Evolutionary conservation across 176 grass and related monocot genomes (phyloP).

Genomic region (Rhynchospora pubera): DNA sequence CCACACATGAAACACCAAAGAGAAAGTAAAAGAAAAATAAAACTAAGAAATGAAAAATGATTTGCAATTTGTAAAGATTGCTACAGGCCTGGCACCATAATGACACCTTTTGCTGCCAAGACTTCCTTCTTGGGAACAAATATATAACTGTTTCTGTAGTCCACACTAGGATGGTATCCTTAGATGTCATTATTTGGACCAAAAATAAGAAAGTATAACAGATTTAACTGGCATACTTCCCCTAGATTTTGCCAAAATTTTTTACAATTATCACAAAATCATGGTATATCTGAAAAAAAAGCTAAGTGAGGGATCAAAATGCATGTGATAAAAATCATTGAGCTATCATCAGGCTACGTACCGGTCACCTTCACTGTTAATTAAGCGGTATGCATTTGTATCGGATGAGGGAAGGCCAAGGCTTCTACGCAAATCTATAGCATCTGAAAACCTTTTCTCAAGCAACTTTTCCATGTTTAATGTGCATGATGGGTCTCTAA

Average conservation of each 20-base stretch:
- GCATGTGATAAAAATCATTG: background rate
- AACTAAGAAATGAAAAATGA: background rate
- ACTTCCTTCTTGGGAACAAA: background rate
- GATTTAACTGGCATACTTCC: background rate
- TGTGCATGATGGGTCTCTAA: constrained; percentile 58
- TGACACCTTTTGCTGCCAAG: background rate
- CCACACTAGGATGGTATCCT: background rate
- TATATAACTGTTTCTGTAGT: background rate
- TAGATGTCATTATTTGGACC: background rate
- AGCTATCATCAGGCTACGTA: constrained; percentile 16
- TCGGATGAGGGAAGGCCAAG: constrained; percentile 61
- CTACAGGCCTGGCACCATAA: background rate
- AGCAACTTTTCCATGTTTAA: constrained; percentile 88
- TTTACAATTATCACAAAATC: background rate
- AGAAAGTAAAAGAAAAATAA: background rate
- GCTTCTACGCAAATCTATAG: constrained; percentile 44
- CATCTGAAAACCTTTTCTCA: constrained; percentile 67
- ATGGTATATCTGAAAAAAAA: background rate
- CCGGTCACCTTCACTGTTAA: constrained; percentile 97
- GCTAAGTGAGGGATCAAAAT: background rate
- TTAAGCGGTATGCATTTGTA: constrained; percentile 83
- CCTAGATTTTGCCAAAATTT: background rate
- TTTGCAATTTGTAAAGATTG: background rate
- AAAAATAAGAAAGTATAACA: background rate
- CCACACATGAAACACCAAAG: background rate